Base-by-base conservation (phyloP, 495 filamentous ascomycete genomes). In the Platismatia glauca region DNA sequence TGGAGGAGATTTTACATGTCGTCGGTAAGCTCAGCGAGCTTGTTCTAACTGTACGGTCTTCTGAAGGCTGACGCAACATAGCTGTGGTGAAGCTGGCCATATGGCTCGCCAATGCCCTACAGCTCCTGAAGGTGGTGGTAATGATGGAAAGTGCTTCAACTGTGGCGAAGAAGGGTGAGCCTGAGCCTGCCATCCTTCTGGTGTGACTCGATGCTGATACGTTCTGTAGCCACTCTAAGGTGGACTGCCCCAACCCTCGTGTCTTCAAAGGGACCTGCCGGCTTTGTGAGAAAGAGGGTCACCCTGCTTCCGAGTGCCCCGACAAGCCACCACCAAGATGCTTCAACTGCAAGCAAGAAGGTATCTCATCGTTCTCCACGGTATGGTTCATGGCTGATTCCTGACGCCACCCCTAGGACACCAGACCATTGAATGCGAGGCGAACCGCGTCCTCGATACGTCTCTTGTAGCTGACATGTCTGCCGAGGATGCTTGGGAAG, bases 271-370 rank as follows among this genome's bases (percentile, higher is more conserved):
- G 88, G 18, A 77, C 75, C n/a, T 97, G 93, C 77, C 81, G 80
- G 55, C 62, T 78, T 61, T 97, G 92, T 70, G 73, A 78, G n/a
- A 69, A 89, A 69, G 78, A 89, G 64, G 90, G 90, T 5, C 91
- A 95, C 64, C 80, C 76, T 18, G 78, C 86, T 20, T 74, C 79
- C 34, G 84, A 90, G 48, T 97, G 92, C 65, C 90, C 91, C 0
- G 73, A 83, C 2, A 82, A 79, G 61, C 82, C 83, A 4, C 75
- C 85, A 9, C 71, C 77, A 27, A 67, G 82, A 9, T 97, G 93
- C 80, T 82, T 79, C 60, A 90, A 92, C 70, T 97, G 93, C 71
- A 76, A 81, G 58, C 61, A 81, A 57, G 84, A 89, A 75, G 91
- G 89, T 88, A 33, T 22, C 15, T n/a, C 34, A 38, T 18, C 46